These are phyloP conservation scores for Lotmaria passim DNA, from an alignment of 208 protist genomes.

Conservation along the genomic window DNA sequence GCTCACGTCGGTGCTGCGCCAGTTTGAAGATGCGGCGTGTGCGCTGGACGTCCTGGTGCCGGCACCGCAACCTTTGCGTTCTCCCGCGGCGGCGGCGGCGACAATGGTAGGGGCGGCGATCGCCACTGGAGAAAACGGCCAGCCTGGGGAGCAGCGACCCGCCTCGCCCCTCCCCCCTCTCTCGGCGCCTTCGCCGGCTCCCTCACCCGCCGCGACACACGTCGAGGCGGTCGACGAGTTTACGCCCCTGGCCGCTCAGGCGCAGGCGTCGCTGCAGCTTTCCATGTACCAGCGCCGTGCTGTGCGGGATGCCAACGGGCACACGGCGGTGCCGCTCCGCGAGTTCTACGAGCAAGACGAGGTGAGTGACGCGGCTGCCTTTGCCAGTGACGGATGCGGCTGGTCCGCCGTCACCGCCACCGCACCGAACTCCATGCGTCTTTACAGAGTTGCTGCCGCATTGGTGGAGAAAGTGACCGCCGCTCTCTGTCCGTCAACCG, in stretches of 20 bases:
- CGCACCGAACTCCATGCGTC: conserved; percentile 10
- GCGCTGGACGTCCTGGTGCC: conserved; percentile 15
- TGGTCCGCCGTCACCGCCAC: not conserved
- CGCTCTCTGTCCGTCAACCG: conserved; percentile 12
- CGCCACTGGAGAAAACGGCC: conserved; percentile 1
- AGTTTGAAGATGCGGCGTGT: conserved; percentile 5
- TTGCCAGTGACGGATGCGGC: not conserved
- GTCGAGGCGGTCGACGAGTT: not conserved
- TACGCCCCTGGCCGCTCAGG: not conserved
- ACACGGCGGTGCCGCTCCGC: conserved; percentile 8
- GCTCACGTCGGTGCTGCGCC: conserved; percentile 18
- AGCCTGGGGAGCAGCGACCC: conserved; percentile 1
- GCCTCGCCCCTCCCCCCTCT: not conserved
- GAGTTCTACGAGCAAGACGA: conserved; percentile 17
- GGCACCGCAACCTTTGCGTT: not conserved
- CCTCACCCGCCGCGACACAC: no score
- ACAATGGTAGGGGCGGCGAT: not conserved
- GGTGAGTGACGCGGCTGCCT: not conserved
- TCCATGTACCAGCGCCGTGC: conserved; percentile 8
- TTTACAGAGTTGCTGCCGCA: conserved; percentile 15
- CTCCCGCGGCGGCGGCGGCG: not conserved
- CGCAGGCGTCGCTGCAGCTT: conserved; percentile 13
- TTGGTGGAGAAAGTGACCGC: conserved; percentile 25
- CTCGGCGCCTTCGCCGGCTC: not conserved
- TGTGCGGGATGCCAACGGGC: conserved; percentile 7